phyloP scores from a whole-genome alignment of 139 green algal genomes.

The Pseudopediastrum boryanum region DNA sequence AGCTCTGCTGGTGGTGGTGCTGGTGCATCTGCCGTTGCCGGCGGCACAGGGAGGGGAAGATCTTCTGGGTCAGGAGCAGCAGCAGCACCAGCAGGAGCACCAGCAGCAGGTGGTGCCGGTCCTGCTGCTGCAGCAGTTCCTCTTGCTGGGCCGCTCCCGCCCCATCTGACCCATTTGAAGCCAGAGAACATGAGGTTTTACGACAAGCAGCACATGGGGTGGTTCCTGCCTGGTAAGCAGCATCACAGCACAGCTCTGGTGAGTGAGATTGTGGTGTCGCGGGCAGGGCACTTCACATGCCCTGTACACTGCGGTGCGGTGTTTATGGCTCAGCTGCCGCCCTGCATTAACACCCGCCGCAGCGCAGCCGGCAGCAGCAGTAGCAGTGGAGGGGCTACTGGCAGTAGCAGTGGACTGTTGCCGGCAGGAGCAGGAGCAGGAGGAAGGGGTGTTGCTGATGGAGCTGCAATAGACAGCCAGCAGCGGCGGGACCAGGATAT shows the following conservation, averaged over 20 bases:
- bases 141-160: too few relatives aligned
- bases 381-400: not conserved
- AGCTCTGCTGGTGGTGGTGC: too few relatives aligned
- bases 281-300: not conserved
- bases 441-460: not conserved
- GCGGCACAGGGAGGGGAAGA: too few relatives aligned
- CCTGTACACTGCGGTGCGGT: not conserved
- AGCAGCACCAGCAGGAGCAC: not conserved
- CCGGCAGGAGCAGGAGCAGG: not conserved
- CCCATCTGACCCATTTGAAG: not conserved
- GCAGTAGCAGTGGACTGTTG: not conserved
- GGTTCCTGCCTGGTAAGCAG: not conserved
- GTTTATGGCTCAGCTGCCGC: not conserved
- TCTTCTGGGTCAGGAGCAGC: not conserved
- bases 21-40: too few relatives aligned
- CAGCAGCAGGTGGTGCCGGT: not conserved
- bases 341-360: not conserved
- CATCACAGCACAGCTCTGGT: not conserved
- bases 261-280: not conserved
- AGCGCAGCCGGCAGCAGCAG: not conserved
- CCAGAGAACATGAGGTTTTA: not conserved
- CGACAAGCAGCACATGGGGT: not conserved
- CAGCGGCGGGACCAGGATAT: not conserved
- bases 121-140: too few relatives aligned
- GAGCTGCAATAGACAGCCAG: not conserved